Evolutionary conservation across 805 yeast species (phyloP).

Genomic region (Candida takata): DNA sequence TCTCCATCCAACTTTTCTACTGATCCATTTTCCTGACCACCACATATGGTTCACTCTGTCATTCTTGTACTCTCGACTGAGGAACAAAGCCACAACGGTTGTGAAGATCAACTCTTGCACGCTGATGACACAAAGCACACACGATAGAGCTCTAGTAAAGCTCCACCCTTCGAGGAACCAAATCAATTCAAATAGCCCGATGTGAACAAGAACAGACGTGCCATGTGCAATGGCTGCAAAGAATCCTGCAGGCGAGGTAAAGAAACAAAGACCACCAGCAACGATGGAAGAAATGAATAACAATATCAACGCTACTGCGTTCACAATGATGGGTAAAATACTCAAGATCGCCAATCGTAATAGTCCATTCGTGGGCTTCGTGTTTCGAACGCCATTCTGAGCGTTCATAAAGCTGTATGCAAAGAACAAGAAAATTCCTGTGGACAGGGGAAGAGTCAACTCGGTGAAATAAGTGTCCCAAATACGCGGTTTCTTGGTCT

Average conservation of each 20-base stretch:
- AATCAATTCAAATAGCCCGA: constrained; percentile 52
- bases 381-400: constrained; percentile 67
- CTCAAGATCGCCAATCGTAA: constrained; percentile 52
- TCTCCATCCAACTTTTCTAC: constrained; percentile 55
- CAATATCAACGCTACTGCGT: constrained; percentile 23
- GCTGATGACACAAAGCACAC: constrained; percentile 48
- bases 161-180: constrained; percentile 67
- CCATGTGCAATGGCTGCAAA: constrained; percentile 53
- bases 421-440: constrained; percentile 58
- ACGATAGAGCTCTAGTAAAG: constrained; percentile 50
- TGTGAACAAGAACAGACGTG: constrained; percentile 44
- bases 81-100: constrained; percentile 37
- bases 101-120: constrained; percentile 56
- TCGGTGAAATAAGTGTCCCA: constrained; percentile 76
- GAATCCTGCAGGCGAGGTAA: constrained; percentile 10
- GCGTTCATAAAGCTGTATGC: constrained; percentile 80
- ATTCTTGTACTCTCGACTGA: constrained; percentile 57
- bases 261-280: constrained; percentile 38
- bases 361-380: constrained; percentile 49
- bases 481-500: constrained; percentile 69
- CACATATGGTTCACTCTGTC: constrained; percentile 60
- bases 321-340: constrained; percentile 40
- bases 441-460: constrained; percentile 61
- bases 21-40: constrained; percentile 76
- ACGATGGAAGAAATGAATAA: constrained; percentile 39